A percentile compares a stretch with the other conserved stretches of the same genome.
Conservation (phyloP, 768 basidiomycete genomes). For the Neoboletus brunneissimus region DNA sequence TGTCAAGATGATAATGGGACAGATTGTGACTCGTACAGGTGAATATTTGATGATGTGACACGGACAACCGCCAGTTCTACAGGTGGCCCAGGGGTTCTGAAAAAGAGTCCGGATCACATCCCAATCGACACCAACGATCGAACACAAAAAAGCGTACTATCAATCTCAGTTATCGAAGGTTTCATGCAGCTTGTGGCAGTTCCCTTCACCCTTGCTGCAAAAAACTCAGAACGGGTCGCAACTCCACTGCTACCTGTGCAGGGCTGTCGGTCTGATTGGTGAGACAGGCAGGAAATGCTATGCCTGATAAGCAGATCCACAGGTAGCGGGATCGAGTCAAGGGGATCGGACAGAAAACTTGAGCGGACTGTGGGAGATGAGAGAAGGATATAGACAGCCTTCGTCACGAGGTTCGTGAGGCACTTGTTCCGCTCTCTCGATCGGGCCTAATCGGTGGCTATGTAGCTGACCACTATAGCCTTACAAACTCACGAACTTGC, state of each 20-base stretch:
- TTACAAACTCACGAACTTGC: neutral
- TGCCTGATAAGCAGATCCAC: slow-evolving; percentile 12
- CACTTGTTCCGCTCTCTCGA: slow-evolving; percentile 3
- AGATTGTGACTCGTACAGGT: slow-evolving; percentile 16
- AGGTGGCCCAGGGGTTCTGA: slow-evolving; percentile 4
- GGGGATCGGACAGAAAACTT: neutral
- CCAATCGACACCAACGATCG: neutral
- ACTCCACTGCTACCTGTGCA: neutral
- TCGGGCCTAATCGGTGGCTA: slow-evolving; percentile 27
- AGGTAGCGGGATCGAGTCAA: slow-evolving; percentile 17
- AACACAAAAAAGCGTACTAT: slow-evolving; percentile 2
- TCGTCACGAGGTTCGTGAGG: slow-evolving; percentile 1
- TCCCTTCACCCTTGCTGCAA: slow-evolving; percentile 3
- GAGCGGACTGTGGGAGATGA: slow-evolving; percentile 14
- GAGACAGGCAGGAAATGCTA: neutral
- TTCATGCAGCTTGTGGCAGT: slow-evolving; percentile 8
- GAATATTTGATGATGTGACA: slow-evolving; percentile 1
- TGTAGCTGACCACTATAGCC: too few relatives aligned
- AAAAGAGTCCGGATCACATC: slow-evolving; percentile 4
- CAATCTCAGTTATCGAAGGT: neutral
- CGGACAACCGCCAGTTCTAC: neutral
- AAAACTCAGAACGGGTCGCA: neutral
- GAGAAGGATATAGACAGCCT: slow-evolving; percentile 16
- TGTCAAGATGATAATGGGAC: slow-evolving; percentile 5
- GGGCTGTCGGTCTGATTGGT: neutral